A percentile compares a stretch with the other conserved stretches of the same genome.
Conservation (phyloP, 2,329 filamentous ascomycete species). For the Pyricularia pennisetigena region DNA sequence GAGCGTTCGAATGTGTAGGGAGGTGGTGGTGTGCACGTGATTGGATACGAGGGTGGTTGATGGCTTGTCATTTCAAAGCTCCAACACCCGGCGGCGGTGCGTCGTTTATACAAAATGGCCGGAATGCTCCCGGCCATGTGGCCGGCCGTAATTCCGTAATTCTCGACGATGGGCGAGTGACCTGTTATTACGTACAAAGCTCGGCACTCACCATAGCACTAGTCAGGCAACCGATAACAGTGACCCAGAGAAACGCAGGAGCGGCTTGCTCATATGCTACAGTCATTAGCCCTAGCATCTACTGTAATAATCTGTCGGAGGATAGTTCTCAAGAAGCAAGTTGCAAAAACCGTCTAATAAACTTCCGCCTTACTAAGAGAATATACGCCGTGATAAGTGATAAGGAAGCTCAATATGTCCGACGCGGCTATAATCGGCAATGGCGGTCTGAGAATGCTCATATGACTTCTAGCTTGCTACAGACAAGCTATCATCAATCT, state of each 20-base stretch:
- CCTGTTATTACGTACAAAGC: no score
- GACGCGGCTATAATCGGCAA: neutral
- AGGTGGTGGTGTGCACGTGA: neutral
- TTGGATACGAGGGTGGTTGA: neutral
- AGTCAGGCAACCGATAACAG: no score
- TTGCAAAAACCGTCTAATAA: neutral
- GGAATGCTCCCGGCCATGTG: no score
- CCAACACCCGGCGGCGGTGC: neutral
- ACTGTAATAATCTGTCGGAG: neutral
- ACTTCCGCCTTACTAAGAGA: neutral
- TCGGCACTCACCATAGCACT: no score
- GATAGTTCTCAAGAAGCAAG: neutral
- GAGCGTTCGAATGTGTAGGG: neutral
- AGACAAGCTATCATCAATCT: neutral
- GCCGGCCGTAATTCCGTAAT: neutral
- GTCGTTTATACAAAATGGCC: neutral
- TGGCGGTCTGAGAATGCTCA: neutral
- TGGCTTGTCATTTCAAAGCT: no score
- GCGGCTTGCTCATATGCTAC: neutral
- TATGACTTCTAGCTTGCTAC: neutral
- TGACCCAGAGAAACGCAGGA: neutral
- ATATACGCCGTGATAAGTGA: neutral
- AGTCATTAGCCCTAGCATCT: neutral
- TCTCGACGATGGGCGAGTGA: no score
- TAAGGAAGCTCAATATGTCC: neutral